These are phyloP conservation scores for Podosphaera xanthii DNA, from an alignment of 2,329 filamentous ascomycete species.

Conservation along the genomic window DNA sequence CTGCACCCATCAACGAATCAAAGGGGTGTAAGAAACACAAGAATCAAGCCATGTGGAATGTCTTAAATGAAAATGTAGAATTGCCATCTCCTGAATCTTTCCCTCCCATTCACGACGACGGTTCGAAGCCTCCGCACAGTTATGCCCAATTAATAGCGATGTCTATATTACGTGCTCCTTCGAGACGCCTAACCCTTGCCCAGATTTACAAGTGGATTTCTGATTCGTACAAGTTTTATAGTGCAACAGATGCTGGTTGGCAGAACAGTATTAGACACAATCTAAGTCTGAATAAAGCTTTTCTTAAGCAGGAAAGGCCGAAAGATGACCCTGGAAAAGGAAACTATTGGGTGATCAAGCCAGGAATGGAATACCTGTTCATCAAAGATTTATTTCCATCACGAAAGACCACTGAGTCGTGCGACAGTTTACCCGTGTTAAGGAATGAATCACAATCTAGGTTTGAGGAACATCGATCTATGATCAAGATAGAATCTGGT, in stretches of 20 bases:
- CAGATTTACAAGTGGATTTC: constrained; percentile 99
- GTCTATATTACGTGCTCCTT: constrained; percentile 75
- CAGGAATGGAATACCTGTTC: constrained; percentile 75
- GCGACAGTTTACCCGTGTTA: constrained; percentile 24
- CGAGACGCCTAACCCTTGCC: constrained; percentile 63
- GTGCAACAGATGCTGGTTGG: constrained; percentile 68
- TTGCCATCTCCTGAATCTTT: constrained; percentile 32
- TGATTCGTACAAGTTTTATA: constrained; percentile 81
- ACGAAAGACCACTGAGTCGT: constrained; percentile 31
- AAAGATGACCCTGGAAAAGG: constrained; percentile 97
- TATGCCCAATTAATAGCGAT: constrained; percentile 92
- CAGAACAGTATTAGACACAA: constrained; percentile 99
- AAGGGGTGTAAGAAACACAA: constrained; percentile 46
- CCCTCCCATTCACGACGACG: constrained; percentile 62
- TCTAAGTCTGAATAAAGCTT: constrained; percentile 86
- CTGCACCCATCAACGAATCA: constrained; percentile 47
- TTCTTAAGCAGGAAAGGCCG: constrained; percentile 82
- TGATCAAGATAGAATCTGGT: background rate
- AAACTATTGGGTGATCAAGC: constrained; percentile 86
- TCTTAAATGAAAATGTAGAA: constrained; percentile 14
- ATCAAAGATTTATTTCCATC: constrained; percentile 56
- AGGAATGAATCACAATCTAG: background rate
- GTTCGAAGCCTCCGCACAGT: constrained; percentile 71
- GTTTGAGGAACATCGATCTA: background rate
- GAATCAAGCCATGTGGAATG: constrained; percentile 28